These are phyloP conservation scores for Linum tenue DNA, from an alignment of 345 rosid species.

Conservation along the genomic window DNA sequence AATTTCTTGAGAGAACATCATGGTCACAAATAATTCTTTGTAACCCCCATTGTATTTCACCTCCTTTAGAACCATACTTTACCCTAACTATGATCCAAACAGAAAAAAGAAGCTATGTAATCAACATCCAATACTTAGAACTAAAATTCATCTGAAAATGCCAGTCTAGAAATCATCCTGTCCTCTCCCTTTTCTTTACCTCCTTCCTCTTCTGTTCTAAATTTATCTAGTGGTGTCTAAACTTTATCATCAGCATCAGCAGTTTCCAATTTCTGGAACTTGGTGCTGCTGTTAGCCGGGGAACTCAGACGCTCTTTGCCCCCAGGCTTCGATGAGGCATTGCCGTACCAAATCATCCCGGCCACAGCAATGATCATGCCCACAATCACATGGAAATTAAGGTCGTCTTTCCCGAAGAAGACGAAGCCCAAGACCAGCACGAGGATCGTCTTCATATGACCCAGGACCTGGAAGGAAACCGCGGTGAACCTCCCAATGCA, in stretches of 20 bases:
- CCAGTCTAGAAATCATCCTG: too few relatives aligned
- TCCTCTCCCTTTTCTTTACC: too few relatives aligned
- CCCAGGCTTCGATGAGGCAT: conserved; percentile 21
- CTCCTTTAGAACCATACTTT: too few relatives aligned
- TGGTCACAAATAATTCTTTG: too few relatives aligned
- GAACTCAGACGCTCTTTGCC: conserved; percentile 28
- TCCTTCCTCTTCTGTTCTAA: too few relatives aligned
- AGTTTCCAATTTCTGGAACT: conserved; percentile 45
- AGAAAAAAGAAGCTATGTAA: too few relatives aligned
- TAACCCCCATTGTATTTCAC: too few relatives aligned
- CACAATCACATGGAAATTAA: conserved; percentile 67
- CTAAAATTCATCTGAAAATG: too few relatives aligned
- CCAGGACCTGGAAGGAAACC: conserved; percentile 93
- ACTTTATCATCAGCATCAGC: conserved; percentile 34
- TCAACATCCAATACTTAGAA: too few relatives aligned
- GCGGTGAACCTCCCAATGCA: conserved; percentile 97
- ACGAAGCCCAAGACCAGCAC: conserved; percentile 79
- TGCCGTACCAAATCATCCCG: conserved; percentile 57
- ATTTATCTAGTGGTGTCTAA: conserved; percentile 2
- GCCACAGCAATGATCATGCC: conserved; percentile 82
- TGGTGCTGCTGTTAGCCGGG: conserved; percentile 41
- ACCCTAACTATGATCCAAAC: too few relatives aligned
- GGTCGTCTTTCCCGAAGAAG: conserved; percentile 90
- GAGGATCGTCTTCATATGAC: conserved; percentile 97
- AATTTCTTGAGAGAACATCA: too few relatives aligned